phyloP scores from a whole-genome alignment of 495 filamentous ascomycete species.

The Tuber calosporum region DNA sequence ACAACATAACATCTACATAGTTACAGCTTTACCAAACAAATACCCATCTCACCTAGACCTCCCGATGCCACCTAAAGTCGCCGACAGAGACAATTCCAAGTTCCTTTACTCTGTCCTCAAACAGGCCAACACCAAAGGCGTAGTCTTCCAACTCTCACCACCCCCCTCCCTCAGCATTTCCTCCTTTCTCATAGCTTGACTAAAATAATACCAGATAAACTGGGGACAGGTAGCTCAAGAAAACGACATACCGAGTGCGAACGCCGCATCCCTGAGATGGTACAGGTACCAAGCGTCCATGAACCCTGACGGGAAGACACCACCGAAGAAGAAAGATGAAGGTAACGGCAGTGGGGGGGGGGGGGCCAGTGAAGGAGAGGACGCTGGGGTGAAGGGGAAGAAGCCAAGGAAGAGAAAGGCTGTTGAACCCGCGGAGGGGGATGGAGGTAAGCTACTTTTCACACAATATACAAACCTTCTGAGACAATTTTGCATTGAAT shows the following conservation, averaged over 20 bases:
- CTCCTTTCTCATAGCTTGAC: neutral
- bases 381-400: neutral
- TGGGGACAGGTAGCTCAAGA: conserved; percentile 9
- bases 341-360: neutral
- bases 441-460: neutral
- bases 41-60: neutral
- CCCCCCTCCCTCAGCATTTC: neutral
- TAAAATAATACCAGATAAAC: conserved; percentile 4
- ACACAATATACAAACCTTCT: neutral
- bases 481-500: neutral
- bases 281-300: neutral
- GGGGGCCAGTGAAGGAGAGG: neutral
- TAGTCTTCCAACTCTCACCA: neutral
- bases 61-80: neutral
- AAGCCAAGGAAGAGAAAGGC: neutral
- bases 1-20: neutral
- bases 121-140: conserved; percentile 5
- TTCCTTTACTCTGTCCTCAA: conserved; percentile 11
- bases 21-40: neutral
- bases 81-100: neutral
- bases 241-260: neutral
- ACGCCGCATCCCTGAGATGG: conserved; percentile 9
- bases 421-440: neutral
- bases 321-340: neutral
- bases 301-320: conserved; percentile 3